These are phyloP conservation scores for Nicotiana undulata DNA, from an alignment of 257 asterid species.

Conservation along the genomic window DNA sequence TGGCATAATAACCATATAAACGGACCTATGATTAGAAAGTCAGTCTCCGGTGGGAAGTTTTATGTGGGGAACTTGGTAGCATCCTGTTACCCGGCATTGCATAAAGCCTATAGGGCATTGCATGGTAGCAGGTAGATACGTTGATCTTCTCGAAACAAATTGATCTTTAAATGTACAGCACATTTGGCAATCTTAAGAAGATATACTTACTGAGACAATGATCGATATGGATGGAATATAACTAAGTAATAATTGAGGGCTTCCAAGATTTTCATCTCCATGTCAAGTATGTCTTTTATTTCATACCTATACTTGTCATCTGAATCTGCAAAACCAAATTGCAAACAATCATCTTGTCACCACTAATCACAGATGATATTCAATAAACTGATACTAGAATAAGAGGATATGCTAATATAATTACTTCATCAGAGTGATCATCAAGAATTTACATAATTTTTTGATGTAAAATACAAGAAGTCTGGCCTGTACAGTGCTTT, in stretches of 20 bases:
- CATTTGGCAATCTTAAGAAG: background rate
- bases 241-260: constrained; percentile 87
- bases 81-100: background rate
- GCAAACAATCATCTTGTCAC: background rate
- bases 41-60: background rate
- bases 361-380: background rate
- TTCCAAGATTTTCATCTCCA: constrained; percentile 98
- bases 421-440: background rate
- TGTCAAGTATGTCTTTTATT: constrained; percentile 85
- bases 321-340: constrained; percentile 44
- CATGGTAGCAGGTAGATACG: background rate
- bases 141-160: background rate
- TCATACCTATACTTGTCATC: constrained; percentile 80
- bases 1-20: background rate
- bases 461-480: constrained; percentile 75
- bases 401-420: background rate
- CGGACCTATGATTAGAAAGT: background rate
- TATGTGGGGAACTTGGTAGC: background rate
- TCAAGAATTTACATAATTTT: constrained; percentile 50
- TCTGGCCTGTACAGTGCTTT: constrained; percentile 90
- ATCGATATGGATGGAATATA: constrained; percentile 85
- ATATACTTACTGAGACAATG: constrained; percentile 64
- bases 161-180: background rate
- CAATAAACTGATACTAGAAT: background rate
- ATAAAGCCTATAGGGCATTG: no score